A percentile compares a stretch with the other conserved stretches of the same genome.
phyloP scores from a whole-genome alignment of 2,329 filamentous ascomycete genomes.

The Penicillium sp. region DNA sequence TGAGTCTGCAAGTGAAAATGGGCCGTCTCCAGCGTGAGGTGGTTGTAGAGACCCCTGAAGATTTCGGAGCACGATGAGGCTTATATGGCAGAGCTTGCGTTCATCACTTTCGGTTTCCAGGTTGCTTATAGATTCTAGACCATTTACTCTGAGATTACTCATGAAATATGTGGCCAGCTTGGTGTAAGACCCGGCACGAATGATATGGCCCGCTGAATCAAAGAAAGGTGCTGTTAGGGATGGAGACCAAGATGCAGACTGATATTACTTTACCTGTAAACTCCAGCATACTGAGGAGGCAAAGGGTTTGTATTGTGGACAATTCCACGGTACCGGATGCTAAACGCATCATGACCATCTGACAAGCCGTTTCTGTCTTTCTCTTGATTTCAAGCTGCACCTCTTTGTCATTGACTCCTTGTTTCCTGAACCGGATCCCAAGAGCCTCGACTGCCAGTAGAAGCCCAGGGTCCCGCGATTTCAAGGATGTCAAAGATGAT shows the following conservation, averaged over 20 bases:
- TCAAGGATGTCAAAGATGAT: constrained; percentile 17
- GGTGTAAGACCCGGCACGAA: constrained; percentile 22
- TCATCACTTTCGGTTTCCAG: constrained; percentile 25
- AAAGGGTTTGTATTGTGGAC: constrained; percentile 36
- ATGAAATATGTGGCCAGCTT: constrained; percentile 23
- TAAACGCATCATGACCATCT: constrained; percentile 29
- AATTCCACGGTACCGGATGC: constrained; percentile 32
- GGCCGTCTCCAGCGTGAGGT: not conserved
- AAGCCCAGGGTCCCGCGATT: constrained; percentile 27
- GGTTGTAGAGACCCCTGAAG: constrained; percentile 32
- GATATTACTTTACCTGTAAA: constrained; percentile 27
- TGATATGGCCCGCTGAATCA: constrained; percentile 17
- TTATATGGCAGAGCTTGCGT: constrained; percentile 30
- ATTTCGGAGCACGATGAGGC: constrained; percentile 38
- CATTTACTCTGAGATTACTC: constrained; percentile 8
- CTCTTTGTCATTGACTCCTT: constrained; percentile 9
- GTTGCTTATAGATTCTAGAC: constrained; percentile 15
- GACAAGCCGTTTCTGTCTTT: constrained; percentile 22
- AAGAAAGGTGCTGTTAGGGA: not conserved
- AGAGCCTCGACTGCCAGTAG: constrained; percentile 31
- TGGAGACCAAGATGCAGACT: not conserved
- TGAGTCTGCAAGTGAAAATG: constrained; percentile 10
- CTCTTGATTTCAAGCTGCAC: constrained; percentile 13
- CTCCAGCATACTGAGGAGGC: constrained; percentile 32
- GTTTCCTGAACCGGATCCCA: constrained; percentile 27